Evolutionary conservation across 192 early-diverging fungal species (phyloP).

Genomic region (Coemansia sp.): DNA sequence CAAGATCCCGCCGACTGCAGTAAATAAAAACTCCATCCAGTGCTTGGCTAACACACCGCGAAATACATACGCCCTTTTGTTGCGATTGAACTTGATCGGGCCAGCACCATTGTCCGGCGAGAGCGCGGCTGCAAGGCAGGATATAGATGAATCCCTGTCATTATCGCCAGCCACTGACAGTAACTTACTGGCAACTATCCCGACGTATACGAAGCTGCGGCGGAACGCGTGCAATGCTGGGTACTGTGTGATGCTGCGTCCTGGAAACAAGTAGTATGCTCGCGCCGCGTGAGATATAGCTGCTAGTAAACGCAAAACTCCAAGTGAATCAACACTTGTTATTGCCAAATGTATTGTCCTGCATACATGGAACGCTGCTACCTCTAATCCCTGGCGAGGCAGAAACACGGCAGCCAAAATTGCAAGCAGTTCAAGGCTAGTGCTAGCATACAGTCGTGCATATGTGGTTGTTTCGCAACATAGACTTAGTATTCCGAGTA

Average conservation of each 20-base stretch:
- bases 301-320: not conserved
- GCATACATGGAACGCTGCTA: not conserved
- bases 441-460: not conserved
- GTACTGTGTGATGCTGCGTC: too few species aligned
- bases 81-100: not conserved
- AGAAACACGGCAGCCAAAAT: not conserved
- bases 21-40: slow-evolving; percentile 1
- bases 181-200: not conserved
- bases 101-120: not conserved
- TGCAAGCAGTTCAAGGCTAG: not conserved
- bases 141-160: not conserved
- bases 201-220: slow-evolving; percentile 1
- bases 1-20: not conserved
- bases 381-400: not conserved
- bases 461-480: not conserved
- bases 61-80: slow-evolving; percentile 1
- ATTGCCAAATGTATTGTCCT: not conserved
- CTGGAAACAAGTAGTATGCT: not conserved
- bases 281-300: not conserved
- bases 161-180: not conserved
- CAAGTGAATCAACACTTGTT: not conserved
- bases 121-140: not conserved
- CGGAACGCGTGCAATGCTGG: not conserved
- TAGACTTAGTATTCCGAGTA: not conserved
- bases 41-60: slow-evolving; percentile 5